Evolutionary conservation across 331 rosid species (phyloP), one percentile per base, ranked within the genome.

Genomic region (Prunus yedoensis): DNA sequence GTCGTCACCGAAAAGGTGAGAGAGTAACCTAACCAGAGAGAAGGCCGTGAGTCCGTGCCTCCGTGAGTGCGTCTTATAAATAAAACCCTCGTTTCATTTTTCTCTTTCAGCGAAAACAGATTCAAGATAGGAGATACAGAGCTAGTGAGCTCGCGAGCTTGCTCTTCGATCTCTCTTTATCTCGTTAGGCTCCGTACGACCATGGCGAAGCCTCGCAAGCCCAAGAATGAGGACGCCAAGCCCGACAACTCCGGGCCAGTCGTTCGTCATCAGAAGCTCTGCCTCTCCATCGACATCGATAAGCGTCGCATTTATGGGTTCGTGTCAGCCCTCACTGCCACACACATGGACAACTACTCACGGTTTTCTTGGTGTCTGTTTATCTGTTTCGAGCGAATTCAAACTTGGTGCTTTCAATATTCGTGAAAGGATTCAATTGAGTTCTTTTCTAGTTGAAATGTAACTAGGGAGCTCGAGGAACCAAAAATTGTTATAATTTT

Each of bases 151-250:
- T 38, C 28, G 46, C 59, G 58, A 38, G 56, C 30, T 41, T 14
- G 3, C 51, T 27, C 32, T 20, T 28, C 57, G 13, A 43, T 41
- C 65, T 49, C 23, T 15, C 30, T 17, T 49, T 49, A 59, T 17
- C 18, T 53, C 51, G 5, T 45, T 18, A 5, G 70, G 28, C 80
- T 27, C 60, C 20, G 7, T 17, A 35, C 43, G 2, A 21, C 70
- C 70, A 95, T 89, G 99, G 99, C 97, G 70, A 95, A 95, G 85
- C 96, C 97, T 82, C 97, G 97, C 82, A 95, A 90, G 86, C 87
- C 94, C 10, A 95, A 89, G 89, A 89, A 79, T 80, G 95, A 87
- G 49, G 97, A 90, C 77, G 53, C 90, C 2, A 92, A 89, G 83
- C 91, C 97, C 12, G 99, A 92, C 1, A 95, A 87, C 77, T 84